Evolutionary conservation across 139 green algal genomes (phyloP).

Genomic region (Coccomyxa sp.): DNA sequence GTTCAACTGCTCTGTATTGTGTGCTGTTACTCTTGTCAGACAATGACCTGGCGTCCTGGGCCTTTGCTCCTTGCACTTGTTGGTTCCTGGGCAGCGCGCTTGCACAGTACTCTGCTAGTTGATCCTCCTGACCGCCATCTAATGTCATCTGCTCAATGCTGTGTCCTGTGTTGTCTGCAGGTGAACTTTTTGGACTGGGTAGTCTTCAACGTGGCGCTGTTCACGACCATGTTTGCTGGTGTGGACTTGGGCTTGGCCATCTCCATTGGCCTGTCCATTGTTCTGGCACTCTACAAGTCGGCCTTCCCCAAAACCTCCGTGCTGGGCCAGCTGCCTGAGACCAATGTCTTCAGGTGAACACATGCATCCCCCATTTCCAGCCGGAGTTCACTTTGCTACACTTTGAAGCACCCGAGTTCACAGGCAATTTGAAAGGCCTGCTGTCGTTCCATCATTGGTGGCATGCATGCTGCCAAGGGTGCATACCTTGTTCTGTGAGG

Average conservation of each 20-base stretch:
- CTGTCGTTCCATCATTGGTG: not conserved
- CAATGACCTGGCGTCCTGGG: no score
- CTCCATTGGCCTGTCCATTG: constrained; percentile 52
- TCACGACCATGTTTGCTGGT: constrained; percentile 46
- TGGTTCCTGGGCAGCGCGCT: no score
- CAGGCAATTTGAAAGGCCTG: not conserved
- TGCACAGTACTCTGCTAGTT: no score
- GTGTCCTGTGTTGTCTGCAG: not conserved
- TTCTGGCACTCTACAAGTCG: constrained; percentile 34
- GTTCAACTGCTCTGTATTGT: no score
- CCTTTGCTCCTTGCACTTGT: no score
- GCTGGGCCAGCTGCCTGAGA: constrained; percentile 67
- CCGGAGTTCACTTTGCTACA: not conserved
- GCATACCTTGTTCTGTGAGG: no score
- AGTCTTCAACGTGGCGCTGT: constrained; percentile 47
- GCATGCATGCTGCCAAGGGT: no score
- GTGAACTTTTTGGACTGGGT: constrained; percentile 59
- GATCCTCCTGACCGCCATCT: no score
- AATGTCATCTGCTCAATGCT: constrained; percentile 24
- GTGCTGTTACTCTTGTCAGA: no score
- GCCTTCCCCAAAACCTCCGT: constrained; percentile 80
- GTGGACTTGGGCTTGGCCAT: constrained; percentile 74
- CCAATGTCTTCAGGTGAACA: constrained; percentile 38
- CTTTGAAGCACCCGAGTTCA: not conserved
- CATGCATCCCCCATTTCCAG: not conserved